A percentile compares a stretch with the other conserved stretches of the same genome.
These are phyloP conservation scores for Salix dunnii DNA, from an alignment of 345 rosid genomes.

Conservation along the genomic window DNA sequence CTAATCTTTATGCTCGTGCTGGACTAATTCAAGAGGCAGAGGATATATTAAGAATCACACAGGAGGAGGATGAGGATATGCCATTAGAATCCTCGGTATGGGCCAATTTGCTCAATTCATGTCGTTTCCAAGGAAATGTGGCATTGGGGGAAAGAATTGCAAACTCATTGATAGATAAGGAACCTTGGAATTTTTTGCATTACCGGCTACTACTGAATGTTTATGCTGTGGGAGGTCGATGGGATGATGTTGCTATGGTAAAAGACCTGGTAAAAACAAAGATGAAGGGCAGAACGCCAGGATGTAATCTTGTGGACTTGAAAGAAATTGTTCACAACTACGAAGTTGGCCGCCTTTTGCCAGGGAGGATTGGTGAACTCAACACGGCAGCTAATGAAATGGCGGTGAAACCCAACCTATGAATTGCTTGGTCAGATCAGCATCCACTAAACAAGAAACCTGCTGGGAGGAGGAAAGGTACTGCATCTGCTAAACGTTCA, in stretches of 20 bases:
- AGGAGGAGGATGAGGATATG: constrained; percentile 28
- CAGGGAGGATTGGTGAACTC: constrained; percentile 13
- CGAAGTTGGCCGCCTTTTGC: constrained; percentile 13
- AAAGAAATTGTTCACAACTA: constrained; percentile 53
- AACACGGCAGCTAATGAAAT: constrained; percentile 2
- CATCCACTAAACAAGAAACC: no score
- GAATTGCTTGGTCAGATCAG: not conserved
- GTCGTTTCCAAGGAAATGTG: constrained; percentile 47
- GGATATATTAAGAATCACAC: constrained; percentile 39
- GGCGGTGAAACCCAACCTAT: not conserved
- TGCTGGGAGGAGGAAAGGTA: not conserved
- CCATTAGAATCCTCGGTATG: constrained; percentile 45
- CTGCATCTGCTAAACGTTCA: no score
- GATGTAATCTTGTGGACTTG: constrained; percentile 61
- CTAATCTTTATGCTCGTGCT: constrained; percentile 48
- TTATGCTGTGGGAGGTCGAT: constrained; percentile 51
- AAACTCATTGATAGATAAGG: constrained; percentile 41
- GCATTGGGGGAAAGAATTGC: constrained; percentile 52
- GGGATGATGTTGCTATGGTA: constrained; percentile 53
- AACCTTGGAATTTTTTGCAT: constrained; percentile 51
- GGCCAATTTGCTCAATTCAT: constrained; percentile 48
- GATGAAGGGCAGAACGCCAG: constrained; percentile 42
- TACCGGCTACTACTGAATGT: constrained; percentile 56
- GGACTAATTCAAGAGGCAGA: constrained; percentile 49
- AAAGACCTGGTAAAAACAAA: constrained; percentile 44